Percentiles rank a stretch among this genome's conserved stretches.
Evolutionary conservation across 495 filamentous ascomycete genomes (phyloP).

Genomic region (Elaphomyces granulatus): DNA sequence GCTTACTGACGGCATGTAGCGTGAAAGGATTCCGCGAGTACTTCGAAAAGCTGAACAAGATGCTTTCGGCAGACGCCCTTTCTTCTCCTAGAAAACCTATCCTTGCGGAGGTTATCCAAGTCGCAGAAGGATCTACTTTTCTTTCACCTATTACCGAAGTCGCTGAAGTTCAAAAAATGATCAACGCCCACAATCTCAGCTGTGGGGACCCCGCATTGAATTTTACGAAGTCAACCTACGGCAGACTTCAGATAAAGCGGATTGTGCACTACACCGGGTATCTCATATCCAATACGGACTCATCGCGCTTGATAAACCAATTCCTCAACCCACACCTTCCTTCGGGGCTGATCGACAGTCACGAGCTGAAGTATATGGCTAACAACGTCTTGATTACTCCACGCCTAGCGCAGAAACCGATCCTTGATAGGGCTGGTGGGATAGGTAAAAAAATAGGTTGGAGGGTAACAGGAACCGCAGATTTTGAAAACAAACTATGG

Average conservation of each 20-base stretch:
- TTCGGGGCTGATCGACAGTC: constrained; percentile 30
- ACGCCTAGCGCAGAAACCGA: constrained; percentile 46
- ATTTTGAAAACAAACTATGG: constrained; percentile 70
- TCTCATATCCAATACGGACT: constrained; percentile 55
- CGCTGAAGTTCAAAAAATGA: constrained; percentile 73
- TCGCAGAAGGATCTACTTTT: constrained; percentile 55
- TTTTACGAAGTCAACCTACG: constrained; percentile 18
- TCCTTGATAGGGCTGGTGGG: constrained; percentile 72
- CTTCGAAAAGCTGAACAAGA: constrained; percentile 55
- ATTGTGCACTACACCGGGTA: constrained; percentile 93
- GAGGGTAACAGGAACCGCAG: constrained; percentile 62
- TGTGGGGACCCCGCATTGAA: constrained; percentile 24
- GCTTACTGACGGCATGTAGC: constrained; percentile 20
- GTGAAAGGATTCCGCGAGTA: constrained; percentile 72
- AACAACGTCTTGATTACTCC: constrained; percentile 85
- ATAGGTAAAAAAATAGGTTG: constrained; percentile 68
- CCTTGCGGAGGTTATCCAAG: constrained; percentile 69
- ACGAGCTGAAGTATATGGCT: constrained; percentile 68
- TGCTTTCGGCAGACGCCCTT: constrained; percentile 19
- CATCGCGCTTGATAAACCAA: constrained; percentile 52
- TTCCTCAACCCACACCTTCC: constrained; percentile 41
- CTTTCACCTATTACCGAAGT: constrained; percentile 79
- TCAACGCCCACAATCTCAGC: constrained; percentile 69
- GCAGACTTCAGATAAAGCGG: constrained; percentile 58
- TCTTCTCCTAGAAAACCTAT: constrained; percentile 43